phyloP scores from a whole-genome alignment of 257 asterid genomes.

The Solanum lycopersicoides region DNA sequence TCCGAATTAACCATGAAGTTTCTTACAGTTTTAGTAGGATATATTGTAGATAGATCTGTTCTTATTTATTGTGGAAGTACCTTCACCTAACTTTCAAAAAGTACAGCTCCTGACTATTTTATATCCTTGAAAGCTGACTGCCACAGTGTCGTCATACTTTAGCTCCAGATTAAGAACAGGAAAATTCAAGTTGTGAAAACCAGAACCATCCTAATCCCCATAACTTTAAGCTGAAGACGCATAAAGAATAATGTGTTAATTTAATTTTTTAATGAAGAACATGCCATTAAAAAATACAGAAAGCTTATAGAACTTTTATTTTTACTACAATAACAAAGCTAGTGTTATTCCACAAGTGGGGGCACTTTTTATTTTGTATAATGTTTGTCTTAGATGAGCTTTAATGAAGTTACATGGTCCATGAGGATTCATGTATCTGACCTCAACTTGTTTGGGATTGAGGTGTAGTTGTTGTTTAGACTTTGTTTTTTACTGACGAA shows the following conservation, averaged over 20 bases:
- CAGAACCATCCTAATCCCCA: not conserved
- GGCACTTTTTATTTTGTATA: not conserved
- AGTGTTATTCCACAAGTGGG: not conserved
- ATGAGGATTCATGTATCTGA: not conserved
- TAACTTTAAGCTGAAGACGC: not conserved
- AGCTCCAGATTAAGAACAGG: not conserved
- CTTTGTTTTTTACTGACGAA: not conserved
- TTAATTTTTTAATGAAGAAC: not conserved
- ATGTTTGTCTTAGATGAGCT: not conserved
- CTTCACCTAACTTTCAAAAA: not conserved
- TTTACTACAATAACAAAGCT: not conserved
- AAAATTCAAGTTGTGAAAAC: not conserved
- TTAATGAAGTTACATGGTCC: not conserved
- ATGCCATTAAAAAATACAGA: not conserved
- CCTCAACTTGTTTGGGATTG: not conserved
- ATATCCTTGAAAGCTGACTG: not conserved
- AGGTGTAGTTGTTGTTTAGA: not conserved
- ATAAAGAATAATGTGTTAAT: not conserved
- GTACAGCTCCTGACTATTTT: not conserved
- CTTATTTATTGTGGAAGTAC: not conserved
- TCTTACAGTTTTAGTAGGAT: not conserved
- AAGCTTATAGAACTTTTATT: not conserved
- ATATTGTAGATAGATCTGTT: not conserved
- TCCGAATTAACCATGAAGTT: not conserved
- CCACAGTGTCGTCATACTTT: not conserved